Percentiles rank a stretch among this genome's conserved stretches.
Evolutionary conservation across 1,139 yeast species (phyloP).

Genomic region (Suhomyces bolitotheri): DNA sequence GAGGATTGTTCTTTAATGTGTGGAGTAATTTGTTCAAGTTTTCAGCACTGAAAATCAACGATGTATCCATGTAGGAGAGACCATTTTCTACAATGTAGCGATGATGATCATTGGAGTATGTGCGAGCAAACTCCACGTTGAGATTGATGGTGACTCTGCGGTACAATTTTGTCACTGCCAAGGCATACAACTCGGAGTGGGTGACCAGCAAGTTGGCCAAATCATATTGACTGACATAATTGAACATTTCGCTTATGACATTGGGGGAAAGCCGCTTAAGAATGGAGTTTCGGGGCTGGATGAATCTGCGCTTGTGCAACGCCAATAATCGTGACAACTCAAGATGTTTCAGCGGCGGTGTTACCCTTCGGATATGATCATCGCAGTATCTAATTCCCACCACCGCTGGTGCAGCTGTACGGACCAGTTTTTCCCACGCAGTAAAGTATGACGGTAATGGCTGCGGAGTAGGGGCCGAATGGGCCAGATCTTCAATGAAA

Average conservation of each 20-base stretch:
- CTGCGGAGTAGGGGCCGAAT: neutral
- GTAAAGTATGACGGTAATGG: neutral
- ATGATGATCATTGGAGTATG: constrained; percentile 19
- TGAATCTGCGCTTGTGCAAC: neutral
- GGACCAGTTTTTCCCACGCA: constrained; percentile 4
- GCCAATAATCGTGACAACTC: neutral
- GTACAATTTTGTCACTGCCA: constrained; percentile 31
- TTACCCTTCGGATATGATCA: too few relatives aligned
- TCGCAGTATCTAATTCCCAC: too few relatives aligned
- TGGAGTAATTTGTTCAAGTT: constrained; percentile 24
- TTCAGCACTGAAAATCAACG: constrained; percentile 26
- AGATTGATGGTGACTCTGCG: constrained; percentile 34
- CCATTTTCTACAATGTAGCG: constrained; percentile 34
- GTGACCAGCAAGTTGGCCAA: constrained; percentile 28
- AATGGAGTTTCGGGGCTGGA: constrained; percentile 14
- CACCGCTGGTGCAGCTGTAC: too few relatives aligned
- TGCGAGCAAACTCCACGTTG: constrained; percentile 31
- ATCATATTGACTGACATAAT: constrained; percentile 36
- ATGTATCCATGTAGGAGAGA: constrained; percentile 31
- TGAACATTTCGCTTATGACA: constrained; percentile 17
- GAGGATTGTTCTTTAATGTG: constrained; percentile 21
- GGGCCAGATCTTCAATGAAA: neutral
- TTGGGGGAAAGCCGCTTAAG: constrained; percentile 15
- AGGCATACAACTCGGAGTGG: constrained; percentile 24
- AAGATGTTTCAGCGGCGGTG: too few relatives aligned